A percentile compares a stretch with the other conserved stretches of the same genome.
Evolutionary conservation across 169 alveolate genomes (phyloP).

Genomic region (Cryptosporidium muris): DNA sequence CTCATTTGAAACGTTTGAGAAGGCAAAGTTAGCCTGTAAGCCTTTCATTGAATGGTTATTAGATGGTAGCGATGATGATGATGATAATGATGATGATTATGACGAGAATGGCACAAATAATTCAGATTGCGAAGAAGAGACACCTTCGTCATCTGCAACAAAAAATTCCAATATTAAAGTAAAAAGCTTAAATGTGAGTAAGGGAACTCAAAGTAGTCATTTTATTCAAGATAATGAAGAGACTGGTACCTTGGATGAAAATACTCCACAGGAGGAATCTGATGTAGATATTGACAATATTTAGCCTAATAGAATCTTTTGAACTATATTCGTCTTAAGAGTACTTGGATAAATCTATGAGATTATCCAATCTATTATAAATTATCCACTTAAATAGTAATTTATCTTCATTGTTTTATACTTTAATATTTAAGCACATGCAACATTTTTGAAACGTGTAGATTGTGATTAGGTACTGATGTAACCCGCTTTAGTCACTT

Average conservation of each 20-base stretch:
- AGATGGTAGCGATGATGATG: constrained; percentile 74
- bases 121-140: constrained; percentile 25
- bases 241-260: too few species aligned
- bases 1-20: constrained; percentile 75
- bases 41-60: constrained; percentile 84
- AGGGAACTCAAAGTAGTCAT: background rate
- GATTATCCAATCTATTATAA: background rate
- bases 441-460: too few species aligned
- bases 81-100: constrained; percentile 69
- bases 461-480: too few species aligned
- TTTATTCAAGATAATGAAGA: background rate
- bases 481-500: too few species aligned
- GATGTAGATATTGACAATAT: constrained; percentile 69
- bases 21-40: constrained; percentile 80
- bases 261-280: constrained; percentile 34
- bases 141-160: constrained; percentile 17
- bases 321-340: background rate
- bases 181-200: constrained; percentile 44
- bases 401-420: too few species aligned
- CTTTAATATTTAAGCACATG: too few species aligned
- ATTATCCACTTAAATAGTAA: too few species aligned
- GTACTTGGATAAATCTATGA: background rate
- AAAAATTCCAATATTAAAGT: constrained; percentile 29
- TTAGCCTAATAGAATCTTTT: background rate
- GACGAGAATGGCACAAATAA: constrained; percentile 42